These are phyloP conservation scores for Ceratocystis lukuohia DNA, from an alignment of 2,329 filamentous ascomycete species.

Conservation along the genomic window DNA sequence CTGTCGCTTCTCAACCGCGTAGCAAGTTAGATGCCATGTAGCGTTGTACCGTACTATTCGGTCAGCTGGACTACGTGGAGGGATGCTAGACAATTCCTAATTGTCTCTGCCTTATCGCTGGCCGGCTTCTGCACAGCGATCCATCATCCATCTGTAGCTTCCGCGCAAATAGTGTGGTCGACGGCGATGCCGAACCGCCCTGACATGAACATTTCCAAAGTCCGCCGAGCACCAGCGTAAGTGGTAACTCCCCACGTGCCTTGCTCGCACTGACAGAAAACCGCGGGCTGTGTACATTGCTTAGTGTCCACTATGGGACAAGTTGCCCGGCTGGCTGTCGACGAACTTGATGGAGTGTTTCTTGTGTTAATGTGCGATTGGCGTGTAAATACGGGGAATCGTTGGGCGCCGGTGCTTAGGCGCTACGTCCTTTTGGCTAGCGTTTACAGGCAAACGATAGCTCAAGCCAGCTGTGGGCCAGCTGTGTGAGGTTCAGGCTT, in stretches of 20 bases:
- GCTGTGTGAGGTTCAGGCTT: conserved; percentile 27
- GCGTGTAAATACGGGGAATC: conserved; percentile 54
- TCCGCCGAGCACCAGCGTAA: conserved; percentile 45
- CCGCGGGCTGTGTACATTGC: conserved; percentile 52
- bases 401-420: conserved; percentile 59
- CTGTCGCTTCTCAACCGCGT: not conserved
- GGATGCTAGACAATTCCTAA: conserved; percentile 61
- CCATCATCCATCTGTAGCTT: conserved; percentile 29
- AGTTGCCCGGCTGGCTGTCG: conserved; percentile 43
- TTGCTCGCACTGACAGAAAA: conserved; percentile 51
- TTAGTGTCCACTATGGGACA: conserved; percentile 59
- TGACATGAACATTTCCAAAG: conserved; percentile 66
- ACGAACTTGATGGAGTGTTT: conserved; percentile 46
- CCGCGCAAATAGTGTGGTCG: conserved; percentile 53
- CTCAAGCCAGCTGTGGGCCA: conserved; percentile 16
- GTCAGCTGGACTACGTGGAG: conserved; percentile 50
- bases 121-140: conserved; percentile 24
- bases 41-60: not conserved
- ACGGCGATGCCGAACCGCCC: conserved; percentile 37
- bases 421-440: conserved; percentile 50
- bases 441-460: not conserved
- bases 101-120: conserved; percentile 59
- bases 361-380: conserved; percentile 59
- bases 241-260: not conserved
- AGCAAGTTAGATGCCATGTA: too few relatives aligned